Conservation (phyloP, 495 filamentous ascomycete species). For the Delitschia confertaspora region DNA sequence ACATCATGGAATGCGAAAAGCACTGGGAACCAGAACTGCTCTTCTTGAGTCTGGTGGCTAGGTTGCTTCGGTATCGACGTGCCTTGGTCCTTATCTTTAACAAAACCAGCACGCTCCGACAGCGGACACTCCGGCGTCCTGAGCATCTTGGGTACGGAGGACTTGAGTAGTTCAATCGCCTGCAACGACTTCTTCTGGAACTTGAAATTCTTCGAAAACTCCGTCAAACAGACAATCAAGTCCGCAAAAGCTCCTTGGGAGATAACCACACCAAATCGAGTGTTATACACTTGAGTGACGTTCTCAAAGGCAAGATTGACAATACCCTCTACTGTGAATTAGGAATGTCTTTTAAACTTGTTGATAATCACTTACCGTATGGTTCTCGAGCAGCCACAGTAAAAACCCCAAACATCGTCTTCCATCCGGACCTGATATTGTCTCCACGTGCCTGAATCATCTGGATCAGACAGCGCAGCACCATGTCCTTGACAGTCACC, state of each 20-base stretch:
- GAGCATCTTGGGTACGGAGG: conserved; percentile 86
- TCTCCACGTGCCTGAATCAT: conserved; percentile 96
- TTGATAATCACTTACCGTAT: conserved; percentile 47
- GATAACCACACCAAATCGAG: conserved; percentile 91
- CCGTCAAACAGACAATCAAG: conserved; percentile 88
- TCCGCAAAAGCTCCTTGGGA: conserved; percentile 95
- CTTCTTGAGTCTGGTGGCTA: conserved; percentile 65
- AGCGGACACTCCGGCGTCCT: conserved; percentile 92
- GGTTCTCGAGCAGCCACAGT: conserved; percentile 89
- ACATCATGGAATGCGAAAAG: conserved; percentile 98
- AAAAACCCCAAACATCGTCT: conserved; percentile 99
- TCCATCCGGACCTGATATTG: conserved; percentile 95
- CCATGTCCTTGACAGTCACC: conserved; percentile 94
- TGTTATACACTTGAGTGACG: conserved; percentile 95
- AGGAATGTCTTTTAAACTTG: conserved; percentile 18
- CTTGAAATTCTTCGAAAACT: conserved; percentile 95
- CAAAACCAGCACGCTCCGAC: conserved; percentile 45
- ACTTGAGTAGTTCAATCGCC: conserved; percentile 89
- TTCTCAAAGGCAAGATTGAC: conserved; percentile 96
- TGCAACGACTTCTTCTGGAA: conserved; percentile 98
- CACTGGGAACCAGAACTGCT: conserved; percentile 97
- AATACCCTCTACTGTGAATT: conserved; percentile 61
- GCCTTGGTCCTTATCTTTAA: conserved; percentile 37
- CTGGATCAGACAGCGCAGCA: conserved; percentile 90
- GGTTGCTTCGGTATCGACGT: conserved; percentile 43